These are phyloP conservation scores for Hemileccinum hortonii DNA, from an alignment of 1,284 basidiomycete genomes.

Conservation along the genomic window DNA sequence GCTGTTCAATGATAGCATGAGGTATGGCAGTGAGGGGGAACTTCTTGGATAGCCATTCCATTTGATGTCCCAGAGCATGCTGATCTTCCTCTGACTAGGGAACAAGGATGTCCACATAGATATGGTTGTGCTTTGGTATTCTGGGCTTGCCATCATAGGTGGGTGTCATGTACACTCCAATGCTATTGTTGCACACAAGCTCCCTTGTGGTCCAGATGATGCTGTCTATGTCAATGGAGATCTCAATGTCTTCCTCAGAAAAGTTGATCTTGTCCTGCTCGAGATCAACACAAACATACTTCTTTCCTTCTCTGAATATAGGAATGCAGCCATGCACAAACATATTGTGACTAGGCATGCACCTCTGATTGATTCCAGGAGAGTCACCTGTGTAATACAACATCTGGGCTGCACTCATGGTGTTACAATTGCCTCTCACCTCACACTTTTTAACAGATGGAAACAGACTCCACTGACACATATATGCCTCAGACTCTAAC, in stretches of 20 bases:
- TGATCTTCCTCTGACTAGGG: slow-evolving; percentile 11
- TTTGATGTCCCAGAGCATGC: background rate
- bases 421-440: no score
- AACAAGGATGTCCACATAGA: slow-evolving; percentile 11
- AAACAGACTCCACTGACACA: no score
- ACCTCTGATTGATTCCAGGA: background rate
- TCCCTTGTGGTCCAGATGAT: slow-evolving; percentile 14
- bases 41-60: slow-evolving; percentile 9
- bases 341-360: no score
- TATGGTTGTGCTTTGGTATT: slow-evolving; percentile 12
- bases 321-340: no score
- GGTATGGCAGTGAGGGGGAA: slow-evolving; percentile 7
- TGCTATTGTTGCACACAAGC: background rate
- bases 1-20: slow-evolving; percentile 6
- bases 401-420: slow-evolving; percentile 13
- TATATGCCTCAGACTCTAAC: no score
- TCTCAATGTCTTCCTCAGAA: background rate
- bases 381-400: background rate
- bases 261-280: slow-evolving; percentile 3
- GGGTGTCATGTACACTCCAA: slow-evolving; percentile 5
- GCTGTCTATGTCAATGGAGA: slow-evolving; percentile 18
- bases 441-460: no score
- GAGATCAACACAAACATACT: slow-evolving; percentile 6
- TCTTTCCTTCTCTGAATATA: background rate
- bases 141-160: slow-evolving; percentile 1